Evolutionary conservation across 2,329 filamentous ascomycete species (phyloP), one percentile per base, ranked within the genome.

Genomic region (Plectosphaerella cucumerina): DNA sequence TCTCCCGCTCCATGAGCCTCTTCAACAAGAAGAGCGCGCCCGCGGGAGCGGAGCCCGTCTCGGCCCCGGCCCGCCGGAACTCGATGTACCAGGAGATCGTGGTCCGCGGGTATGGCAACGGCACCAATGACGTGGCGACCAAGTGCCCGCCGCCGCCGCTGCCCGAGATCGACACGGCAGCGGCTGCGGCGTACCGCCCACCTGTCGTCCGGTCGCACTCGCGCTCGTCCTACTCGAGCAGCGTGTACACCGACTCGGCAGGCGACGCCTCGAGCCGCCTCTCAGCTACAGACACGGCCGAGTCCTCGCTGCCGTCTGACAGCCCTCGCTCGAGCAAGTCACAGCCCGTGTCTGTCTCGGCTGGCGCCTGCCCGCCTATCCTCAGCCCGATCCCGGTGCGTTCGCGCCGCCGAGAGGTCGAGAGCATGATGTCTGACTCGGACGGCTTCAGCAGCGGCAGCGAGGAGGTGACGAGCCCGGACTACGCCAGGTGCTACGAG

Each of bases 71-170:
- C 57, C 2, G 56, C 62, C 0, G 39, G 39, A 42, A 18, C 39
- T 42, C 39, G n/a, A 42, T 42, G 39, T 74, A 75, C 52, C 74
- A 76, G 49, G 78, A 82, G 58, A 80, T 81, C 23, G 65, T 80
- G 0, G 70, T 81, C 6, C 69, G 74, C 5, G 76, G 77, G 1
- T 81, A 82, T 52, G 78, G 78, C 10, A 81, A 81, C 46, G 77
- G 76, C 1, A 78, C 72, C 3, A 76, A 76, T 34, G 57, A 64
- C 2, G 69, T 71, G 4, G 64, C 55, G 20, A 42, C 65, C 6
- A 61, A 34, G 18, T 5, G 31, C 42, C 6, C 48, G 10, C 21
- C 43, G 6, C 26, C 10, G n/a, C 31, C 20, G 20, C 44, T 10
- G 23, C 43, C 6, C 33, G n/a, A 18, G 39, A 42, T 42, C 39